These are phyloP conservation scores for Baorangia bicolor DNA, from an alignment of 768 basidiomycete species.

Conservation along the genomic window DNA sequence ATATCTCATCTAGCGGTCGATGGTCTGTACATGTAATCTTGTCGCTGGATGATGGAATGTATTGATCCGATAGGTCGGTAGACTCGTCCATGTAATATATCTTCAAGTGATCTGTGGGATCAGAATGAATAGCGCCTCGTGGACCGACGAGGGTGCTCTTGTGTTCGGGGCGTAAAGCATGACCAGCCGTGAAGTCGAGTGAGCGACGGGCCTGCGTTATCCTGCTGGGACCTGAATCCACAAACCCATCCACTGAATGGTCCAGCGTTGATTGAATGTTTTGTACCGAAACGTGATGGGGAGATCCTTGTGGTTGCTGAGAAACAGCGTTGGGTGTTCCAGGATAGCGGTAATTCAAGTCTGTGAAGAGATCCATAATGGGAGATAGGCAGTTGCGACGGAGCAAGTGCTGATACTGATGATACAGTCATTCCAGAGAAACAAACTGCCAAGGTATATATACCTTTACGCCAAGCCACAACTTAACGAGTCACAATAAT, in stretches of 20 bases:
- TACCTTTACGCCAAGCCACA: constrained; percentile 10
- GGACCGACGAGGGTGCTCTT: neutral
- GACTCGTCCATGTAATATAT: too few relatives aligned
- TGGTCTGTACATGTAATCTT: constrained; percentile 25
- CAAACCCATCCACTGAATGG: neutral
- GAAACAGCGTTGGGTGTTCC: too few relatives aligned
- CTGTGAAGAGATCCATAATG: constrained; percentile 11
- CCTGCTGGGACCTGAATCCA: neutral
- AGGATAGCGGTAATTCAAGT: constrained; percentile 14
- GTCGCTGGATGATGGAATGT: too few relatives aligned
- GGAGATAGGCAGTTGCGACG: neutral
- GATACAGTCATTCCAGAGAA: neutral
- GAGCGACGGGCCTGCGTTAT: neutral
- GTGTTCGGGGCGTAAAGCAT: neutral
- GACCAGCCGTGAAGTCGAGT: neutral
- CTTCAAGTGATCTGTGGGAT: too few relatives aligned
- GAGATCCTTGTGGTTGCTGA: too few relatives aligned
- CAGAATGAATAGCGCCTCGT: neutral
- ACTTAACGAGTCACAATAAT: neutral
- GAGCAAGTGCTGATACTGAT: neutral
- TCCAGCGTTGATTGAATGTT: neutral
- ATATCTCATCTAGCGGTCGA: constrained; percentile 26
- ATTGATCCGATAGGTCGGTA: too few relatives aligned
- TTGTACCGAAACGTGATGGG: neutral
- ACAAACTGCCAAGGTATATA: neutral